phyloP scores from a whole-genome alignment of 768 basidiomycete species.

The Lentinula detonsa region DNA sequence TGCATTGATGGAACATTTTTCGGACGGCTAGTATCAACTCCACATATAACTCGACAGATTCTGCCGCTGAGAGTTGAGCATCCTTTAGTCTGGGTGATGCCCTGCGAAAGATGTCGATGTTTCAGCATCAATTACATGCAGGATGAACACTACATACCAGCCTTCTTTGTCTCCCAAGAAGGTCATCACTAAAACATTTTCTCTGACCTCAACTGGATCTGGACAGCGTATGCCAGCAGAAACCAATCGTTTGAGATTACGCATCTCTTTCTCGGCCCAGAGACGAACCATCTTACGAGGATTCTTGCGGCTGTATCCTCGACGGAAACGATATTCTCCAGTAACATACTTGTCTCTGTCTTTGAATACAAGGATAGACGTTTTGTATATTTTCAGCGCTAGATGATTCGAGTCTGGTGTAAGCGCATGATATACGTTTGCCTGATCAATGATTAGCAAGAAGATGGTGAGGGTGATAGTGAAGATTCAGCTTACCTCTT shows the following conservation, averaged over 20 bases:
- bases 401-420: constrained; percentile 52
- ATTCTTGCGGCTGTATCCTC: constrained; percentile 84
- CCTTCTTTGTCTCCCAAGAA: constrained; percentile 81
- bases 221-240: constrained; percentile 85
- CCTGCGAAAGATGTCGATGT: constrained; percentile 34
- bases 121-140: neutral
- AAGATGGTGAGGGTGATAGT: neutral
- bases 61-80: constrained; percentile 45
- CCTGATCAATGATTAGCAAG: constrained; percentile 37
- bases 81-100: constrained; percentile 94
- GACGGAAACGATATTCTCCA: constrained; percentile 92
- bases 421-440: constrained; percentile 94
- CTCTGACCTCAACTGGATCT: constrained; percentile 86
- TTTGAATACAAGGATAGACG: constrained; percentile 95
- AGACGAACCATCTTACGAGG: constrained; percentile 98
- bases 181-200: constrained; percentile 95
- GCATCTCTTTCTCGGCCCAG: constrained; percentile 99
- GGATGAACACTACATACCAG: constrained; percentile 46
- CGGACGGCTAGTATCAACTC: constrained; percentile 79
- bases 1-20: constrained; percentile 84
- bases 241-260: constrained; percentile 82
- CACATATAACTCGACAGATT: constrained; percentile 58
- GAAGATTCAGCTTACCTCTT: constrained; percentile 60
- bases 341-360: constrained; percentile 96
- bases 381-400: constrained; percentile 97